These are phyloP conservation scores for Komagataella pseudopastoris DNA, from an alignment of 805 yeast genomes.

Conservation along the genomic window DNA sequence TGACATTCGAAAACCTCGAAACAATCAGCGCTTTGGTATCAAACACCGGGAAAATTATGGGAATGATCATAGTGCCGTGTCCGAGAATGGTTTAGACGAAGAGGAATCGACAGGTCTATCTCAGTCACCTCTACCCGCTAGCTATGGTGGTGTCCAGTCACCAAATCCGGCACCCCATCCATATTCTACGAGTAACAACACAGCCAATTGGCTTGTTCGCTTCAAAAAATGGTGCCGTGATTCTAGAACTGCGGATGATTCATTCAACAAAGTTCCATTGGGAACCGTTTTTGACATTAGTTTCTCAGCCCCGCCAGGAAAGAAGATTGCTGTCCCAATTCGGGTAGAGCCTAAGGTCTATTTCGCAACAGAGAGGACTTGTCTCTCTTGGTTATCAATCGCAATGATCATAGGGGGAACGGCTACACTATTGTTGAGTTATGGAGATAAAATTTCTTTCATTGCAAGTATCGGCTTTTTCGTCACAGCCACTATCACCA, in stretches of 20 bases:
- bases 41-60: constrained; percentile 20
- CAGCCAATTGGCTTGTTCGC: constrained; percentile 1
- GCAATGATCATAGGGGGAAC: constrained; percentile 81
- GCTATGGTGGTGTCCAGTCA: constrained; percentile 15
- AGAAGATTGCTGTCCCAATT: constrained; percentile 81
- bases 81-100: constrained; percentile 53
- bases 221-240: constrained; percentile 5
- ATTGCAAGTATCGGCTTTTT: constrained; percentile 82
- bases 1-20: constrained; percentile 83
- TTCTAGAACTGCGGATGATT: constrained; percentile 22
- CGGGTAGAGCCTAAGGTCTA: constrained; percentile 98
- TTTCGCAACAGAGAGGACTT: constrained; percentile 95
- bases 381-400: constrained; percentile 85
- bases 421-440: constrained; percentile 74
- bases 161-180: neutral
- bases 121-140: constrained; percentile 5
- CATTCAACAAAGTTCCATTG: constrained; percentile 44
- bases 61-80: constrained; percentile 10
- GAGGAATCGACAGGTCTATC: constrained; percentile 44
- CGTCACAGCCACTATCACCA: constrained; percentile 61
- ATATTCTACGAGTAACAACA: neutral
- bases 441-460: constrained; percentile 65
- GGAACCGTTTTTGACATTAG: constrained; percentile 51
- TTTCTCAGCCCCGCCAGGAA: constrained; percentile 75
- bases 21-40: constrained; percentile 47